Base-by-base conservation (phyloP, 1,139 yeast species). In the Pichia sp. region DNA sequence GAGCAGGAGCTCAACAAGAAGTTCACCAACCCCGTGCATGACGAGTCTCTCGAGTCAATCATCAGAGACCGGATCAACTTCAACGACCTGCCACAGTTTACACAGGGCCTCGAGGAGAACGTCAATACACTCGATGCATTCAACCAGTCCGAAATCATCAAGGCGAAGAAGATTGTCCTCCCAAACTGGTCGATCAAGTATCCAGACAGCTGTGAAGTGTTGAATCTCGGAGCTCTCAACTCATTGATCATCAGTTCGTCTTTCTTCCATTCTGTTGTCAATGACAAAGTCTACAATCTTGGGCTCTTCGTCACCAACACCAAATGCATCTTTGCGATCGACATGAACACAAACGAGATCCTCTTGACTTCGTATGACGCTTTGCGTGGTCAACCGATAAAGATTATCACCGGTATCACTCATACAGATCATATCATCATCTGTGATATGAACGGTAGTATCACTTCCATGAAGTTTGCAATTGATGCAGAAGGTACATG, bases 31-130 rank as follows among this genome's bases (percentile, higher is more conserved):
- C 38, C 49, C 2, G 38, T 34, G 2, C 43, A 53, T 55, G 62
- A 70, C 40, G 89, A 83, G 53, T 62, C 76, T 1, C 62, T 84
- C 30, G 72, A 71, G 38, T 72, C 72, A 1, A 78, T 83, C 8
- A 60, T 83, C 7, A 56, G 65, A 1, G 90, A 83, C 54, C 65
- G 88, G 45, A 58, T 68, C 56, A 58, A 69, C 55, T 67, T 73
- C 60, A 61, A 63, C 10, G 12, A 15, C 8, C 11, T 39, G 4
- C 34, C 36, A 8, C 27, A 19, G 14, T 28, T 32, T 6, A 12
- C 14, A 20, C 4, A 53, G n/a, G 42, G 49, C 14, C 53, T 50
- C 6, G 58, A 51, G n/a, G 35, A 20, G 12, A 31, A 40, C 19
- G 37, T 50, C 7, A 38, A 51, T 15, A 37, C 42, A 5, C 33